Conservation (phyloP, 805 yeast species). For the Kluyveromyces aestuarii region DNA sequence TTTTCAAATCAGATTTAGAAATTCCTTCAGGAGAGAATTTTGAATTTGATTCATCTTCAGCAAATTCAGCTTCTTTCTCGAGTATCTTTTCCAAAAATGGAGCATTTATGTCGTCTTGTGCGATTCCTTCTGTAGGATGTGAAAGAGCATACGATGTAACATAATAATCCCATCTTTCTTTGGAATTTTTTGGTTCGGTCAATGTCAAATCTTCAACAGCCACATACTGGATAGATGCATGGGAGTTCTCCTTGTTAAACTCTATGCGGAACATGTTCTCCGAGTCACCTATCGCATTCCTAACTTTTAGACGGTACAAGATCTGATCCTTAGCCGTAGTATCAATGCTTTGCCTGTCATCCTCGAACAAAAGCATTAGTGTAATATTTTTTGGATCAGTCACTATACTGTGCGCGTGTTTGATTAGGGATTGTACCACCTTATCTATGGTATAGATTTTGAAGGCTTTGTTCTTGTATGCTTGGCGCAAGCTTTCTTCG, state of each 20-base stretch:
- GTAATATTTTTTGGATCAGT: conserved; percentile 75
- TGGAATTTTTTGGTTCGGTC: conserved; percentile 56
- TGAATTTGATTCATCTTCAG: conserved; percentile 25
- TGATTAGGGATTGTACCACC: conserved; percentile 72
- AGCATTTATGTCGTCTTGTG: conserved; percentile 61
- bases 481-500: conserved; percentile 93
- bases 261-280: conserved; percentile 90
- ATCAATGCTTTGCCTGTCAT: conserved; percentile 52
- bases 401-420: conserved; percentile 79
- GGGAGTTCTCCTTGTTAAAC: conserved; percentile 43
- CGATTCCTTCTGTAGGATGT: conserved; percentile 94
- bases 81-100: conserved; percentile 68
- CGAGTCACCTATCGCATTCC: conserved; percentile 70
- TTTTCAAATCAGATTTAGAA: conserved; percentile 61
- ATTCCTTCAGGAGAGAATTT: conserved; percentile 42
- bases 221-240: conserved; percentile 68
- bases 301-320: conserved; percentile 78
- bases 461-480: conserved; percentile 87
- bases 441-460: conserved; percentile 89
- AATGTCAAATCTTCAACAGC: conserved; percentile 84
- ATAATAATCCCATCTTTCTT: conserved; percentile 87
- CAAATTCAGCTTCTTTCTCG: conserved; percentile 44
- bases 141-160: conserved; percentile 88
- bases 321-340: conserved; percentile 85
- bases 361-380: conserved; percentile 71